A percentile compares a stretch with the other conserved stretches of the same genome.
phyloP scores from a whole-genome alignment of 169 alveolate genomes.

The Plasmodium knowlesi region DNA sequence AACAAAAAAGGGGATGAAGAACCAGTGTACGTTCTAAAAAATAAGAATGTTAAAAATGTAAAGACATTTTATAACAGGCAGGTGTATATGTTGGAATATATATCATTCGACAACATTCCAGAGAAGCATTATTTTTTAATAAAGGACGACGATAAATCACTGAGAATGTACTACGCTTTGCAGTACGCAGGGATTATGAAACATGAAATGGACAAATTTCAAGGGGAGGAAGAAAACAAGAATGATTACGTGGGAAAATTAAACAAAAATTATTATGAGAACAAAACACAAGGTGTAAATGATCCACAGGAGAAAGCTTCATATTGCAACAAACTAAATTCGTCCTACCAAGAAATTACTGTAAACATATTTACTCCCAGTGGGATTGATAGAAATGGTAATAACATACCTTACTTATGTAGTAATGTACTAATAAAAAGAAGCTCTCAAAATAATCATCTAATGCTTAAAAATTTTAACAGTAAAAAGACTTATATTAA shows the following conservation, averaged over 20 bases:
- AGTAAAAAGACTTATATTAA: constrained; percentile 7
- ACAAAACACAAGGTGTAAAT: background rate
- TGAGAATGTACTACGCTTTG: constrained; percentile 81
- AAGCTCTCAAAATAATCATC: constrained; percentile 6
- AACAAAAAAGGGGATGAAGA: constrained; percentile 50
- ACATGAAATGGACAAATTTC: constrained; percentile 54
- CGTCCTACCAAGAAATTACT: background rate
- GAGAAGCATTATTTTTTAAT: constrained; percentile 71
- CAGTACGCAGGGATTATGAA: constrained; percentile 83
- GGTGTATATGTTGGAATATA: constrained; percentile 49
- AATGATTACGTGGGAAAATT: background rate
- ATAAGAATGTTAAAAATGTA: constrained; percentile 25
- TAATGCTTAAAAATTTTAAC: constrained; percentile 24
- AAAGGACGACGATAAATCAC: constrained; percentile 52
- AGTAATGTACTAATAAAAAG: constrained; percentile 25
- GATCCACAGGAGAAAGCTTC: constrained; percentile 8
- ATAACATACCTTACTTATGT: constrained; percentile 40
- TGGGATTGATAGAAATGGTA: constrained; percentile 57
- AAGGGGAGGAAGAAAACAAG: constrained; percentile 43
- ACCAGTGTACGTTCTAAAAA: constrained; percentile 40
- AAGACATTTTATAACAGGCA: constrained; percentile 25
- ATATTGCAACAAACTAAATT: background rate
- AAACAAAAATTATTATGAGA: constrained; percentile 12
- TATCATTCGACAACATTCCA: background rate
- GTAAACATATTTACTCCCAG: constrained; percentile 74